Percentiles rank a stretch among this genome's conserved stretches.
Evolutionary conservation across 805 yeast genomes (phyloP).

Genomic region (Hanseniaspora osmophila): DNA sequence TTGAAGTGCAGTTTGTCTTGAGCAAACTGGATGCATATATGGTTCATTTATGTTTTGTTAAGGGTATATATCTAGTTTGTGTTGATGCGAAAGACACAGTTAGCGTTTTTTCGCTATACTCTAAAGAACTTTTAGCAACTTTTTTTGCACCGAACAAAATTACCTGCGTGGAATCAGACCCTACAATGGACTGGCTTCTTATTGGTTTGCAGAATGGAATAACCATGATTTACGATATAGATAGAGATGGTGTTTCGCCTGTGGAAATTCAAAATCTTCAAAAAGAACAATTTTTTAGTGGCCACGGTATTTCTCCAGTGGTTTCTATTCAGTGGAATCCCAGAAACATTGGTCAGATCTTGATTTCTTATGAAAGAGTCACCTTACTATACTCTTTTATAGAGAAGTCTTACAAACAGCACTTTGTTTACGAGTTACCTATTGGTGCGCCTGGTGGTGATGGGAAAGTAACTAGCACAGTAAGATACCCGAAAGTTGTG

Average conservation of each 20-base stretch:
- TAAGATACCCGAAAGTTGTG: conserved; percentile 28
- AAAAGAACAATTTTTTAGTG: conserved; percentile 38
- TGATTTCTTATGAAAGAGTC: conserved; percentile 57
- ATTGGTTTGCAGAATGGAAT: conserved; percentile 71
- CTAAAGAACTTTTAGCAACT: conserved; percentile 45
- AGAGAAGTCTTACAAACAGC: conserved; percentile 40
- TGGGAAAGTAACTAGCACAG: conserved; percentile 14
- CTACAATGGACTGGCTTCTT: conserved; percentile 75
- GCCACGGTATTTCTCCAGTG: conserved; percentile 49
- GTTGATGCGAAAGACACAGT: conserved; percentile 48
- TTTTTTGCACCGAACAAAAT: conserved; percentile 52
- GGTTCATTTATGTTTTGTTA: conserved; percentile 41
- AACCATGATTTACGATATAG: conserved; percentile 63
- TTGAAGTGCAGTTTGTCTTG: conserved; percentile 49
- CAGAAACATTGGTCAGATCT: conserved; percentile 65
- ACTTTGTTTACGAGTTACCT: conserved; percentile 47
- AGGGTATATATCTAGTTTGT: conserved; percentile 70
- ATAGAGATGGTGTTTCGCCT: conserved; percentile 54
- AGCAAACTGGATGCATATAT: conserved; percentile 25
- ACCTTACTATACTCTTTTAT: conserved; percentile 59
- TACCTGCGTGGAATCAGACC: conserved; percentile 65
- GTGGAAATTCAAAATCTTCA: conserved; percentile 61
- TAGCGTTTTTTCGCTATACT: conserved; percentile 53
- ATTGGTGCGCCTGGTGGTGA: conserved; percentile 66
- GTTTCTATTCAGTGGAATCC: conserved; percentile 69